A percentile compares a stretch with the other conserved stretches of the same genome.
Evolutionary conservation across 805 yeast species (phyloP).

Genomic region (Ogataea methylovora): DNA sequence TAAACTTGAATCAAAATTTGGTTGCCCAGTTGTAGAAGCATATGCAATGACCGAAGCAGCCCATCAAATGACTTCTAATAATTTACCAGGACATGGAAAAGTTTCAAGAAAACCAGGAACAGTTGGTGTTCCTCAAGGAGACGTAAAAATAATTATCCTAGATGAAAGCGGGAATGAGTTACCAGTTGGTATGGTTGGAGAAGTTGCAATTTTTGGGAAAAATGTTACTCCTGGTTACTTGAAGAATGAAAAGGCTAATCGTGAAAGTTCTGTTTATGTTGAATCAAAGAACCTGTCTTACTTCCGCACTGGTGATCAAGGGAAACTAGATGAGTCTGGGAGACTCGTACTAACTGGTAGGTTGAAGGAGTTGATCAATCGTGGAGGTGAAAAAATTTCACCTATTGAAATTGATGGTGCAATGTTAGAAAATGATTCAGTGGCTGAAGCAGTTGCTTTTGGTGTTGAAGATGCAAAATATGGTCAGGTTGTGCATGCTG

Average conservation of each 20-base stretch:
- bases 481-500: conserved; percentile 69
- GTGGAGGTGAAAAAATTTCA: conserved; percentile 74
- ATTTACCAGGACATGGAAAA: conserved; percentile 41
- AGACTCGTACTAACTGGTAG: conserved; percentile 60
- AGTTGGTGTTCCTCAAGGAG: conserved; percentile 54
- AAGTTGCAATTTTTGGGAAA: conserved; percentile 59
- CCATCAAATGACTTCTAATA: conserved; percentile 74
- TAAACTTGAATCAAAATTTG: conserved; percentile 46
- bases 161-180: conserved; percentile 42
- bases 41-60: conserved; percentile 79
- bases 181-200: conserved; percentile 52
- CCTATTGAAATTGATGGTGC: conserved; percentile 65
- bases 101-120: conserved; percentile 63
- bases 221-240: conserved; percentile 69
- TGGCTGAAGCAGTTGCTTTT: conserved; percentile 63
- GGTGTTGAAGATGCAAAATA: conserved; percentile 62
- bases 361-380: conserved; percentile 64
- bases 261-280: conserved; percentile 35
- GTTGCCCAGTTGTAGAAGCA: conserved; percentile 68
- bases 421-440: conserved; percentile 52
- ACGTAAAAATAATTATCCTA: conserved; percentile 57
- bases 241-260: conserved; percentile 65
- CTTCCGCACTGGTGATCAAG: conserved; percentile 79
- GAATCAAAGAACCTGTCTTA: background rate
- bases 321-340: conserved; percentile 50